Conservation (phyloP, 768 basidiomycete species). For the Termitomyces sp. region DNA sequence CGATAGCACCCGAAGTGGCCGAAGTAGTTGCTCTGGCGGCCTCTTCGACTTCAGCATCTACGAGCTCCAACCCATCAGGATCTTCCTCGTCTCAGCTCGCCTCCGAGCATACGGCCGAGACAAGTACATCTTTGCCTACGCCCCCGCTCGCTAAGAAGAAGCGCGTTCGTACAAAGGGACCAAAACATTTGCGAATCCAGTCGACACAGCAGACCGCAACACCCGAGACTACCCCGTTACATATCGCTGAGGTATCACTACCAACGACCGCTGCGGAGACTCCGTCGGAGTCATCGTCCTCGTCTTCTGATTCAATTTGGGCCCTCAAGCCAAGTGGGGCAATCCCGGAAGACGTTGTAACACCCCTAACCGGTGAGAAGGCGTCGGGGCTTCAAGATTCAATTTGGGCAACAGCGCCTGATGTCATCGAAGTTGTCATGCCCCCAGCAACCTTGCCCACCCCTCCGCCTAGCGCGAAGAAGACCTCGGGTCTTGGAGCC, state of each 20-base stretch:
- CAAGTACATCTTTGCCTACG: neutral
- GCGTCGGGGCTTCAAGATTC: neutral
- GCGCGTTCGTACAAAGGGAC: neutral
- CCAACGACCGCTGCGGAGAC: neutral
- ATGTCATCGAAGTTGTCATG: neutral
- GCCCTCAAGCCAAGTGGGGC: neutral
- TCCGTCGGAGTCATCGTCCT: neutral
- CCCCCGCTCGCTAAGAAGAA: neutral
- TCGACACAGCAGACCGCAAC: neutral
- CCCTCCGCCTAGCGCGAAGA: constrained; percentile 2
- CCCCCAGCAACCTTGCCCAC: neutral
- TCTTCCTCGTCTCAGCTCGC: neutral
- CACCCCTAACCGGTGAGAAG: neutral
- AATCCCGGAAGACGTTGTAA: neutral
- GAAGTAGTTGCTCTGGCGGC: neutral
- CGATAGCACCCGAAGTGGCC: neutral
- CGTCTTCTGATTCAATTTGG: neutral
- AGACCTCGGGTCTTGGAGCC: neutral
- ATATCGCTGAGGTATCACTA: neutral
- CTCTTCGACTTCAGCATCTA: neutral
- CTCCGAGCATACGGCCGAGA: neutral
- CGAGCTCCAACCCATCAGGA: neutral
- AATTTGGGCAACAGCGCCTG: neutral
- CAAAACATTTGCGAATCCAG: neutral
- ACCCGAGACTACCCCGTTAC: neutral